Evolutionary conservation across 768 basidiomycete species (phyloP).

Genomic region (Mycena vulgaris): DNA sequence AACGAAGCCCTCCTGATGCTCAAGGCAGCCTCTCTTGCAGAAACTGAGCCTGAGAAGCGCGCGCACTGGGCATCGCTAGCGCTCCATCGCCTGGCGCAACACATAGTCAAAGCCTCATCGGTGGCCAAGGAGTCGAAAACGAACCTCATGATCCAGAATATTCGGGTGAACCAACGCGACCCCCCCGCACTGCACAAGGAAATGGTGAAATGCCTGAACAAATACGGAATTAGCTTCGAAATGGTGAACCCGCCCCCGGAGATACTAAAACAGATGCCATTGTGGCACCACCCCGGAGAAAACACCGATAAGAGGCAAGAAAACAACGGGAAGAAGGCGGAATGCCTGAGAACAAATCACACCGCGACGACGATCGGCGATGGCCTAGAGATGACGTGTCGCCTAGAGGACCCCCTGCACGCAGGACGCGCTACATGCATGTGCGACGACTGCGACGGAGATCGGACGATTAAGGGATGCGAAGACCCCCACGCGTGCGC

Average conservation of each 20-base stretch:
- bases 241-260: background rate
- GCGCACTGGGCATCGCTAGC: no score
- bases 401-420: conserved; percentile 9
- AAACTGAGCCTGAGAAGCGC: no score
- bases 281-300: conserved; percentile 32
- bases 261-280: conserved; percentile 17
- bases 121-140: background rate
- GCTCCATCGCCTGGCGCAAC: no score
- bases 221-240: conserved; percentile 22
- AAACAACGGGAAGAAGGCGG: conserved; percentile 14
- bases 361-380: conserved; percentile 5
- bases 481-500: conserved; percentile 29
- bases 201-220: conserved; percentile 7
- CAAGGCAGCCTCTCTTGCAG: no score
- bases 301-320: background rate
- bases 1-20: no score
- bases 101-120: background rate
- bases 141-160: background rate
- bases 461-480: conserved; percentile 4
- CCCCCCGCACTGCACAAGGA: background rate
- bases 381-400: background rate
- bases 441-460: conserved; percentile 10
- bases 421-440: background rate
- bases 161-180: background rate
- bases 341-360: conserved; percentile 22